phyloP scores from a whole-genome alignment of 306 rosid genomes.

The Malus sieversii region DNA sequence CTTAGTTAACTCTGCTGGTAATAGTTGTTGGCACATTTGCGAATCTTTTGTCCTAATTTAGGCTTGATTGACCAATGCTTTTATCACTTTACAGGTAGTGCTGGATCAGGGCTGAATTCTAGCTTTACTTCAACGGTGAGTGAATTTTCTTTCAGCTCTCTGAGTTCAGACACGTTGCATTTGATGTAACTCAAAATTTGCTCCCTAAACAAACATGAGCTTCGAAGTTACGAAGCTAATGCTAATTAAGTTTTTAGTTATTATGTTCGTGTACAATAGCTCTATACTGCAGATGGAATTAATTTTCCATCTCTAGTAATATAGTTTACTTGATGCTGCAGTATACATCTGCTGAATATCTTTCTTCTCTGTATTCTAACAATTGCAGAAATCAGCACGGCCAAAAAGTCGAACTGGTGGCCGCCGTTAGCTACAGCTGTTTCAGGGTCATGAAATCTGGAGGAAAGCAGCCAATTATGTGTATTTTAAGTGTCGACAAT shows the following conservation, averaged over 20 bases:
- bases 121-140: slow-evolving; percentile 76
- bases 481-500: slow-evolving; percentile 7
- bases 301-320: neutral
- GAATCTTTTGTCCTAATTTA: neutral
- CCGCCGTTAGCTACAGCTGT: slow-evolving; percentile 44
- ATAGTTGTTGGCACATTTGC: neutral
- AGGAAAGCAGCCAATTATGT: slow-evolving; percentile 2
- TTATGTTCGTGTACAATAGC: neutral
- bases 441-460: slow-evolving; percentile 17
- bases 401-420: slow-evolving; percentile 58
- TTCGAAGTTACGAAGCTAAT: neutral
- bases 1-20: neutral
- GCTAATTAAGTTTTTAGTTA: neutral
- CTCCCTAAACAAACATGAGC: neutral
- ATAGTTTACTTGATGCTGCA: neutral
- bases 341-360: slow-evolving; percentile 15
- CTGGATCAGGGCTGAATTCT: slow-evolving; percentile 70
- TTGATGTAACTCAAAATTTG: neutral
- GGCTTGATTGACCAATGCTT: neutral
- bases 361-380: neutral
- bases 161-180: neutral
- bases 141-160: slow-evolving; percentile 15
- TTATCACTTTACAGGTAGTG: slow-evolving; percentile 46
- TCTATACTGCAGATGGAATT: neutral
- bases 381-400: slow-evolving; percentile 67